Conservation (phyloP, 208 protist genomes). For the Leishmania guyanensis region DNA sequence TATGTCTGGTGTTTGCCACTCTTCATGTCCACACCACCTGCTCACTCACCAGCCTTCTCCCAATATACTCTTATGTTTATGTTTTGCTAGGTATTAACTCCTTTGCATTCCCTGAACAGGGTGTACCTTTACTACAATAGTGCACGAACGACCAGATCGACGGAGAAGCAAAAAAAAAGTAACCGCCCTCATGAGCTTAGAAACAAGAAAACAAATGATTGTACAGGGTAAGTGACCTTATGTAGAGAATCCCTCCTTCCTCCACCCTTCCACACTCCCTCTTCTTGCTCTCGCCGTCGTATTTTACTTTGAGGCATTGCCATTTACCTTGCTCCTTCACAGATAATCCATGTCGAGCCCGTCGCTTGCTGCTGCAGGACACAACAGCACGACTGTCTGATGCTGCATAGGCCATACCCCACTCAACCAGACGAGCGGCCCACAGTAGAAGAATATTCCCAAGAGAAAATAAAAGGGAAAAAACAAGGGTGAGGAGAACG, state of each 20-base stretch:
- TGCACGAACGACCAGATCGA: background rate
- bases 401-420: background rate
- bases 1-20: background rate
- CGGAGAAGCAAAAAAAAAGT: background rate
- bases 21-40: background rate
- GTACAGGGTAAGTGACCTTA: slow-evolving; percentile 26
- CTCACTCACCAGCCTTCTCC: background rate
- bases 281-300: background rate
- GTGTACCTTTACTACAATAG: background rate
- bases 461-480: slow-evolving; percentile 7
- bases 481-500: background rate
- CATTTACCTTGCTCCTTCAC: background rate
- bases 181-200: background rate
- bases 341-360: background rate
- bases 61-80: background rate
- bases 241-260: background rate
- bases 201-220: slow-evolving; percentile 17
- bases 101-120: background rate
- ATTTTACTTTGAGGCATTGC: background rate
- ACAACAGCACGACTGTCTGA: background rate
- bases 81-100: background rate
- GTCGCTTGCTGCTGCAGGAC: background rate
- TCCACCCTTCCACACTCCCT: background rate
- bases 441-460: background rate
- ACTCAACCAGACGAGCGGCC: background rate